These are phyloP conservation scores for Fusarium pilosicola DNA, from an alignment of 2,329 filamentous ascomycete genomes.

Conservation along the genomic window DNA sequence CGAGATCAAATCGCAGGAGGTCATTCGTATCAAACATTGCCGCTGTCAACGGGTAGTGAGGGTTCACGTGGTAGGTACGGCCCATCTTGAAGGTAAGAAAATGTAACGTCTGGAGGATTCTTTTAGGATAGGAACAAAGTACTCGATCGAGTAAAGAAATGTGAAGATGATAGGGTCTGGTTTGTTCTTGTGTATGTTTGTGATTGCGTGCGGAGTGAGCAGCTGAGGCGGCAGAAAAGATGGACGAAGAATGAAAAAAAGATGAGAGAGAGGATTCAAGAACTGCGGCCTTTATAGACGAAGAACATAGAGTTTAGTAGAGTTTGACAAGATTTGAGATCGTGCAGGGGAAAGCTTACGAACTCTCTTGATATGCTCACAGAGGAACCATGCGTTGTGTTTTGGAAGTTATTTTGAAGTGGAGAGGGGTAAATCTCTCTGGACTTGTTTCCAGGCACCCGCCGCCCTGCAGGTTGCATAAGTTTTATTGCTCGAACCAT, in stretches of 20 bases:
- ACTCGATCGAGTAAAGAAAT: neutral
- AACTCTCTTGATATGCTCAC: slow-evolving; percentile 1
- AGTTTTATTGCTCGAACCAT: slow-evolving; percentile 3
- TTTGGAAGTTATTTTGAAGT: neutral
- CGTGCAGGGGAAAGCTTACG: neutral
- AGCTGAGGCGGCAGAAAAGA: neutral
- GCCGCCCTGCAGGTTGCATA: neutral
- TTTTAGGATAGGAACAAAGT: neutral
- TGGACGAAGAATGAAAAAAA: neutral
- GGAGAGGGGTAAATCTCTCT: neutral
- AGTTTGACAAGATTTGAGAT: neutral
- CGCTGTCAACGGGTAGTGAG: neutral
- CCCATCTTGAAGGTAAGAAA: slow-evolving; percentile 1
- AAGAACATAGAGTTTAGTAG: slow-evolving; percentile 5
- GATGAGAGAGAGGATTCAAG: neutral
- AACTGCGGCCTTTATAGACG: neutral
- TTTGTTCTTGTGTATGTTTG: neutral
- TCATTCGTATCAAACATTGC: neutral
- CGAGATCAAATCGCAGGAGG: neutral
- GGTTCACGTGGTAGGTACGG: neutral
- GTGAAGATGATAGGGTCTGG: neutral
- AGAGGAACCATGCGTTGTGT: neutral
- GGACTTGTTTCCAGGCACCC: neutral
- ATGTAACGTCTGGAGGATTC: neutral
- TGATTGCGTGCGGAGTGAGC: neutral